Evolutionary conservation across 2,329 filamentous ascomycete species (phyloP), one percentile per base, ranked within the genome.

Genomic region (Aspergillus ochraceus): DNA sequence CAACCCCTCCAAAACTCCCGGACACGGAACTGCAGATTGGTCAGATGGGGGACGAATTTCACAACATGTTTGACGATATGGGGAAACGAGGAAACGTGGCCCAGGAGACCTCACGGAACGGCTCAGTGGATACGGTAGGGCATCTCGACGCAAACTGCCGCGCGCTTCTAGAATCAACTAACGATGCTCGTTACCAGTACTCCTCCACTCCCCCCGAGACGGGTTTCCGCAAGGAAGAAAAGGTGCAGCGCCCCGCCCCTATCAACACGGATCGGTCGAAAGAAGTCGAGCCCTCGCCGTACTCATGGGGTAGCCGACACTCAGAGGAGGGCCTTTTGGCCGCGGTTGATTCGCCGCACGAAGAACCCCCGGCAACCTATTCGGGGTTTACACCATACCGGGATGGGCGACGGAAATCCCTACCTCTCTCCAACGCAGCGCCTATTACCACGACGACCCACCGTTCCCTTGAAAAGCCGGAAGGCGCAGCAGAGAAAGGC

Each of bases 251-350:
- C n/a, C 72, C 77, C 17, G 58, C 75, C 24, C 79, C 82, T 10
- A 79, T 83, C 58, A 76, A 74, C 52, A 78, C 79, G 55, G 75
- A 82, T 64, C 74, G 74, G 57, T 75, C 76, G 32, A 71, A 76
- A 55, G 70, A 77, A 30, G 71, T 82, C 19, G 80, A 82, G 55
- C 72, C 78, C 19, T 81, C 82, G 17, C 80, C 81, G 55, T 80
- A 80, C 63, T 84, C 83, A 29, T 83, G 80, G 79, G 79, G 78
- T 55, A 84, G 81, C 66, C 79, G 78, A 55, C 77, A 79, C 54
- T 84, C 82, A 2, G 75, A 75, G 55, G 82, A 85, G 55, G 79
- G 79, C 36, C 71, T 84, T 51, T 81, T 85, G 60, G 66, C 68
- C 70, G 53, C 70, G 45, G 66, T 74, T 45, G 72, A 76, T 60